phyloP scores from a whole-genome alignment of 2,329 filamentous ascomycete genomes.

The Fusarium virguliforme region DNA sequence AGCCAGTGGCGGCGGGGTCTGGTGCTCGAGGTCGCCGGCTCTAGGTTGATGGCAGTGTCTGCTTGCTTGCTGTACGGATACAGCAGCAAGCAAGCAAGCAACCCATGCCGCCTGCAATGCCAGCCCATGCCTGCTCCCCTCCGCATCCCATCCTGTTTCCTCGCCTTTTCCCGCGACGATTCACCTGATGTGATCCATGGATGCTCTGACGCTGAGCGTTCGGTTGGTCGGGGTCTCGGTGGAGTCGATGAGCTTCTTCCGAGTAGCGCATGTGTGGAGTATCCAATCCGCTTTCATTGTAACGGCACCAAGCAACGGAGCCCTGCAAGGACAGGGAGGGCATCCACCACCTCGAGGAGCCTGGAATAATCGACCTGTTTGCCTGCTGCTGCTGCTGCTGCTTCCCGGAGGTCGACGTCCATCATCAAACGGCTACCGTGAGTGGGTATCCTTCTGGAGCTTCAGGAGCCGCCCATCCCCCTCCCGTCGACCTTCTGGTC shows the following conservation, averaged over 20 bases:
- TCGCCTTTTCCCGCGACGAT: constrained; percentile 29
- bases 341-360: constrained; percentile 39
- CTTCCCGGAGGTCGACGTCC: constrained; percentile 16
- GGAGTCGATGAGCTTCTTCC: constrained; percentile 48
- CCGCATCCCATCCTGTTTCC: constrained; percentile 20
- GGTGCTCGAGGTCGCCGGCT: constrained; percentile 2
- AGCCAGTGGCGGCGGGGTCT: constrained; percentile 31
- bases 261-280: constrained; percentile 48
- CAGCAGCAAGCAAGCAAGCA: not conserved
- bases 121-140: constrained; percentile 11
- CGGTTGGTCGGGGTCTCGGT: constrained; percentile 47
- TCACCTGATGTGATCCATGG: constrained; percentile 49
- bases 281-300: constrained; percentile 52
- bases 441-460: constrained; percentile 19
- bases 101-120: constrained; percentile 16
- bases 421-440: constrained; percentile 18
- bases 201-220: constrained; percentile 43
- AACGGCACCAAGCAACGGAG: constrained; percentile 43
- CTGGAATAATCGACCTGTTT: constrained; percentile 9
- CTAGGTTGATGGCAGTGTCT: not conserved
- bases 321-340: constrained; percentile 47
- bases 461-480: constrained; percentile 24
- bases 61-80: too few species aligned
- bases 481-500: constrained; percentile 2
- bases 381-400: not conserved